Percentiles rank a stretch among this genome's conserved stretches.
These are phyloP conservation scores for Leucosporidium creatinivorum DNA, from an alignment of 768 basidiomycete species.

Conservation along the genomic window DNA sequence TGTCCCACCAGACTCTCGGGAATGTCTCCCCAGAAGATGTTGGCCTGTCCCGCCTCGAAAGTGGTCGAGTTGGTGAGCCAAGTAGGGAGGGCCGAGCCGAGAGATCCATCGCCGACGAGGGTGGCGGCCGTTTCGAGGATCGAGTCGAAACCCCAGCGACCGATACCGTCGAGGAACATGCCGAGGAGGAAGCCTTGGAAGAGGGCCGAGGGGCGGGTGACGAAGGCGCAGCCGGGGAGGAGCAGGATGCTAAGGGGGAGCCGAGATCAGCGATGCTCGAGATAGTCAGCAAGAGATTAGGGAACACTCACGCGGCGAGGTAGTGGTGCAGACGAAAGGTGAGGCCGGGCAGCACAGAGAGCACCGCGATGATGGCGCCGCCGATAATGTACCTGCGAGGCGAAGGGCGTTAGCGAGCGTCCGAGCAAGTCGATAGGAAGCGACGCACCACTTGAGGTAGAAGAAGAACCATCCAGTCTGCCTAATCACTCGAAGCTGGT, in stretches of 20 bases:
- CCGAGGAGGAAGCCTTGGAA: slow-evolving; percentile 77
- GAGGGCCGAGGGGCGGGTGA: slow-evolving; percentile 68
- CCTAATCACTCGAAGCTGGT: slow-evolving; percentile 73
- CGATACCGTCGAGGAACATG: slow-evolving; percentile 50
- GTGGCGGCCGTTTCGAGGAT: slow-evolving; percentile 66
- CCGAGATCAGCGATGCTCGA: background rate
- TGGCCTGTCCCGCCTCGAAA: slow-evolving; percentile 47
- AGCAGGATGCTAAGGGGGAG: slow-evolving; percentile 50
- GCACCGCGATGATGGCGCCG: slow-evolving; percentile 57
- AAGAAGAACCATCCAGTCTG: slow-evolving; percentile 75
- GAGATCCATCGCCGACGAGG: slow-evolving; percentile 64
- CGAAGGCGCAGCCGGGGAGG: slow-evolving; percentile 70
- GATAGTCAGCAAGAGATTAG: too few relatives aligned
- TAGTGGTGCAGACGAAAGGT: slow-evolving; percentile 74
- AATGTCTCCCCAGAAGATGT: slow-evolving; percentile 53
- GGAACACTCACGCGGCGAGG: slow-evolving; percentile 49
- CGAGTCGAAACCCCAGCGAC: slow-evolving; percentile 71
- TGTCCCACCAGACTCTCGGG: slow-evolving; percentile 43
- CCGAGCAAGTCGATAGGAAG: background rate
- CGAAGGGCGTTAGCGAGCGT: background rate
- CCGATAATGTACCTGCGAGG: slow-evolving; percentile 45
- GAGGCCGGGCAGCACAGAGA: slow-evolving; percentile 63
- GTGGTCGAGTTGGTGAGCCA: slow-evolving; percentile 66
- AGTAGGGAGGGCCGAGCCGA: slow-evolving; percentile 60
- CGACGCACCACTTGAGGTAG: slow-evolving; percentile 63